Evolutionary conservation across 2,329 filamentous ascomycete species (phyloP), one percentile per base, ranked within the genome.

Genomic region (Rhinocladiella mackenziei): DNA sequence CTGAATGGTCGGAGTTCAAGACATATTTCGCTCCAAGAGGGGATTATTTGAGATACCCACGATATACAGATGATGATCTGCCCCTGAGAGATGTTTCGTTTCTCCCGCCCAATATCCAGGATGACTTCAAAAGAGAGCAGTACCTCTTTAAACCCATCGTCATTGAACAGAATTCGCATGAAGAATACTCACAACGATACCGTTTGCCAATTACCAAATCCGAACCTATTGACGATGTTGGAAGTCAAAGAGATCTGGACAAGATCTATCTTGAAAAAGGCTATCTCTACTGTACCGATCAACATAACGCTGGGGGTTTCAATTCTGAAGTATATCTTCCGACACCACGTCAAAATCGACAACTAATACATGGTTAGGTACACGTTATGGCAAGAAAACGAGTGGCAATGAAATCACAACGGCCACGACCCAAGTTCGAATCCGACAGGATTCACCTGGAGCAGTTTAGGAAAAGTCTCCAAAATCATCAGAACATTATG

Each of bases 401-500:
- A 26, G 23, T 26, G 7, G 23, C 11, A 11, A 26, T 11, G 7
- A 7, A 11, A 26, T 7, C 11, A 11, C 23, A 26, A 26, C 23
- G 23, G 23, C 11, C 11, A 11, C 23, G 7, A 26, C 7, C 23
- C 7, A 26, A 26, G 11, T 26, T 26, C 23, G 23, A 7, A 26
- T 26, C 23, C 11, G 23, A 26, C 11, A 26, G 11, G 11, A 7
- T 26, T 26, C 23, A 26, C 23, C 23, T 26, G 7, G 23, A 26
- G 23, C 29, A 36, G 11, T 39, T 39, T 15, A 39, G 9, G 5
- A 39, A 18, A 28, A 9, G 36, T 29, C 23, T 39, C 18, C 8
- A 8, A 6, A 8, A 39, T n/a, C 36, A 39, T 20, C 5, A 18
- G 19, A 39, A 39, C 15, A 39, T 39, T 20, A 29, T 39, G 22